phyloP scores from a whole-genome alignment of 805 yeast species.

The Pichia phayaonensis region DNA sequence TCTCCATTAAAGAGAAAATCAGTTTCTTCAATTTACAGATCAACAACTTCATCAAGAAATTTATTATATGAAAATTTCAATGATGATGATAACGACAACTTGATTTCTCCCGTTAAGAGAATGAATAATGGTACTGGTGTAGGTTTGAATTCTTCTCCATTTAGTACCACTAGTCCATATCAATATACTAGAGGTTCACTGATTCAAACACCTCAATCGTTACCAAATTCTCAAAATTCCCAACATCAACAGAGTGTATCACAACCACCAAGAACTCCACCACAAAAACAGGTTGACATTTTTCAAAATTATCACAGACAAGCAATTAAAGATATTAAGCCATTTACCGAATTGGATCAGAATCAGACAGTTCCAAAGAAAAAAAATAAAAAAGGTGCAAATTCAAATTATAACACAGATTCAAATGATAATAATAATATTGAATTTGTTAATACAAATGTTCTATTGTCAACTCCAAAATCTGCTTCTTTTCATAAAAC shows the following conservation, averaged over 20 bases:
- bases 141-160: constrained; percentile 26
- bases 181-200: constrained; percentile 11
- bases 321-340: background rate
- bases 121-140: constrained; percentile 14
- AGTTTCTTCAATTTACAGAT: constrained; percentile 8
- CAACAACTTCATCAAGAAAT: constrained; percentile 1
- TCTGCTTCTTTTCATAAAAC: constrained; percentile 9
- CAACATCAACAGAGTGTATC: constrained; percentile 10
- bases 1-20: constrained; percentile 26
- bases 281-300: constrained; percentile 12
- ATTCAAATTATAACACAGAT: constrained; percentile 7
- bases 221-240: constrained; percentile 9
- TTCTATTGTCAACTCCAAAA: constrained; percentile 28
- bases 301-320: background rate
- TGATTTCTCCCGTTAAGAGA: constrained; percentile 24
- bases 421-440: constrained; percentile 13
- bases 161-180: constrained; percentile 17
- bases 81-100: constrained; percentile 14
- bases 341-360: background rate
- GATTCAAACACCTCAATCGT: constrained; percentile 15
- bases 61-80: constrained; percentile 3
- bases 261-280: constrained; percentile 28
- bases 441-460: background rate
- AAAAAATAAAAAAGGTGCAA: background rate
- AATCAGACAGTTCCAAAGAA: background rate